Evolutionary conservation across 192 early-diverging fungal genomes (phyloP).

Genomic region (Chytriomyces hyalinus): DNA sequence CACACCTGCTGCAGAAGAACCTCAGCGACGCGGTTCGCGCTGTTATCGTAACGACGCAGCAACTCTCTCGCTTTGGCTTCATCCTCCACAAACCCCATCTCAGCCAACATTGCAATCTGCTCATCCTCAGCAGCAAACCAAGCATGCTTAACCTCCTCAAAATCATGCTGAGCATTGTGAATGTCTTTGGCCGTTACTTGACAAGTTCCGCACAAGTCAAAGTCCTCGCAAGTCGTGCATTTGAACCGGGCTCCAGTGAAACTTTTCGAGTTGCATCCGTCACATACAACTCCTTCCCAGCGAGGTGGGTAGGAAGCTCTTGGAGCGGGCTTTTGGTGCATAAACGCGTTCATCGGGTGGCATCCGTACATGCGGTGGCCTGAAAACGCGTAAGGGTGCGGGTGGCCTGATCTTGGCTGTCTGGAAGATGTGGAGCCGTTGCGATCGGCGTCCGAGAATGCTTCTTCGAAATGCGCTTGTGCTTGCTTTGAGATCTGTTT

Average conservation of each 20-base stretch:
- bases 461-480: not conserved
- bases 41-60: slow-evolving; percentile 33
- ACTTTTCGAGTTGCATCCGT: slow-evolving; percentile 28
- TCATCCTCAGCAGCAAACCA: slow-evolving; percentile 14
- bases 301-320: slow-evolving; percentile 14
- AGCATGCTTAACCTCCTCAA: slow-evolving; percentile 26
- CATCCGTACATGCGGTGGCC: not conserved
- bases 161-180: slow-evolving; percentile 34
- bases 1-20: slow-evolving; percentile 29
- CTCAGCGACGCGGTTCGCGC: slow-evolving; percentile 44
- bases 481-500: slow-evolving; percentile 34
- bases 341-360: not conserved
- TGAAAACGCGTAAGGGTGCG: no score
- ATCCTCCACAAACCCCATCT: slow-evolving; percentile 32
- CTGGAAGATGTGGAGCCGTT: no score
- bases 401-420: no score
- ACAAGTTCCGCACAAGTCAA: slow-evolving; percentile 37
- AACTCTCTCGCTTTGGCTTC: slow-evolving; percentile 28
- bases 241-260: slow-evolving; percentile 33
- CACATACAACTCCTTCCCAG: slow-evolving; percentile 36
- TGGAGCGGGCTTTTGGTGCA: not conserved
- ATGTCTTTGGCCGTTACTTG: slow-evolving; percentile 1
- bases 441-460: not conserved
- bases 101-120: not conserved
- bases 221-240: slow-evolving; percentile 37